Conservation (phyloP, 495 filamentous ascomycete species). For the Xeromyces bisporus region DNA sequence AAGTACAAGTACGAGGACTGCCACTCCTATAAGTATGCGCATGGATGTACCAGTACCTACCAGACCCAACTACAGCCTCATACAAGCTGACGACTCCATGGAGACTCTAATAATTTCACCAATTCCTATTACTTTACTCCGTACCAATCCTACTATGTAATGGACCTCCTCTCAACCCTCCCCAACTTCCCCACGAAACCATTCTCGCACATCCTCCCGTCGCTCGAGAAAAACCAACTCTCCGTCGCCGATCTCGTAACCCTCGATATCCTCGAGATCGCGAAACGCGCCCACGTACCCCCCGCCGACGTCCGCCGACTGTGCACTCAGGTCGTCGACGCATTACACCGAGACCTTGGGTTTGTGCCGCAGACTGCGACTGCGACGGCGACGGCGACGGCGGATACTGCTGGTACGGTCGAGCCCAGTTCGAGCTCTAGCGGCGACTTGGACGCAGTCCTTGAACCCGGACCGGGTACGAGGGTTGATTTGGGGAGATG, state of each 20-base stretch:
- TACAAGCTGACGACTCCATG: too few relatives aligned
- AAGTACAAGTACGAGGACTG: too few relatives aligned
- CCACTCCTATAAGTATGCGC: too few relatives aligned
- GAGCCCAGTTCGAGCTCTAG: slow-evolving; percentile 16
- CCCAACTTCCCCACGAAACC: slow-evolving; percentile 56
- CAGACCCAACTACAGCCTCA: too few relatives aligned
- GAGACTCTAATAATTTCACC: too few relatives aligned
- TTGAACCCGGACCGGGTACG: slow-evolving; percentile 11
- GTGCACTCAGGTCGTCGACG: slow-evolving; percentile 40
- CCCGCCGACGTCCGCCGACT: slow-evolving; percentile 62
- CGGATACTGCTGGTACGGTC: slow-evolving; percentile 1
- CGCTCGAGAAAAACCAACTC: slow-evolving; percentile 56
- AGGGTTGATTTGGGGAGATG: slow-evolving; percentile 26
- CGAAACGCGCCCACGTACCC: slow-evolving; percentile 70
- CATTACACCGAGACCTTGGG: slow-evolving; percentile 49
- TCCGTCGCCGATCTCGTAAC: slow-evolving; percentile 75
- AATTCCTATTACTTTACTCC: too few relatives aligned
- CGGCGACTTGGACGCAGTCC: slow-evolving; percentile 6
- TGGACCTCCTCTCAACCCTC: slow-evolving; percentile 72
- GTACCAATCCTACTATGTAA: too few relatives aligned
- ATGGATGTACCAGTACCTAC: too few relatives aligned
- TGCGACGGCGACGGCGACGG: too few relatives aligned
- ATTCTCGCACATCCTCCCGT: slow-evolving; percentile 59
- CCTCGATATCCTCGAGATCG: slow-evolving; percentile 66
- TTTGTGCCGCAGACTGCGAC: slow-evolving; percentile 13